phyloP scores from a whole-genome alignment of 2,329 filamentous ascomycete genomes.

The Colletotrichum musicola region DNA sequence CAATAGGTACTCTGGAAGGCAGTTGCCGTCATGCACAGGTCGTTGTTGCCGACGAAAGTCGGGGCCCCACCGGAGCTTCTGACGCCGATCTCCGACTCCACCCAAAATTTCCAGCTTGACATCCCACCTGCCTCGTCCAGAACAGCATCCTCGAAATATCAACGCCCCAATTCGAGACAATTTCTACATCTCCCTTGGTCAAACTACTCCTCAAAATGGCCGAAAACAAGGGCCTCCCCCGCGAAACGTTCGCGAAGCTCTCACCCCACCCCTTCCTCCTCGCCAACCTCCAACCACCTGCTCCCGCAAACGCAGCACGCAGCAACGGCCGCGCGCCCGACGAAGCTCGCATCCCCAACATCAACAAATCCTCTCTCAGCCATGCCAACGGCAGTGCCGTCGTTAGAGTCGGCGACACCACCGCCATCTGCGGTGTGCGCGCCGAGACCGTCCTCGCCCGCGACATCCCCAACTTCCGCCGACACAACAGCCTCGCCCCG shows the following conservation, averaged over 20 bases:
- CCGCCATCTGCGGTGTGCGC: constrained; percentile 92
- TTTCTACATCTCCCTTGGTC: fast-evolving
- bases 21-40: too few relatives aligned
- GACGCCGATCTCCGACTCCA: constrained; percentile 34
- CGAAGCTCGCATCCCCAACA: constrained; percentile 77
- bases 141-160: neutral
- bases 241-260: constrained; percentile 87
- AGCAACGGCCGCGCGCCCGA: constrained; percentile 83
- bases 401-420: constrained; percentile 89
- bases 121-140: constrained; percentile 20
- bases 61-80: constrained; percentile 21
- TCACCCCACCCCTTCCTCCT: constrained; percentile 91
- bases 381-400: constrained; percentile 93
- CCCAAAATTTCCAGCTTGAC: constrained; percentile 35
- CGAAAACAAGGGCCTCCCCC: constrained; percentile 59
- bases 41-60: too few relatives aligned
- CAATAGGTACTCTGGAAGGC: too few relatives aligned
- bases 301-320: constrained; percentile 66
- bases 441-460: constrained; percentile 84
- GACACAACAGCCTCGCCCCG: constrained; percentile 48
- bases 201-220: constrained; percentile 45
- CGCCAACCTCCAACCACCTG: constrained; percentile 80
- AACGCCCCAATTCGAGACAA: neutral
- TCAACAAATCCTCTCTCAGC: constrained; percentile 86
- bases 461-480: constrained; percentile 77